phyloP scores from a whole-genome alignment of 2,329 filamentous ascomycete genomes.

The Claviceps maximensis region DNA sequence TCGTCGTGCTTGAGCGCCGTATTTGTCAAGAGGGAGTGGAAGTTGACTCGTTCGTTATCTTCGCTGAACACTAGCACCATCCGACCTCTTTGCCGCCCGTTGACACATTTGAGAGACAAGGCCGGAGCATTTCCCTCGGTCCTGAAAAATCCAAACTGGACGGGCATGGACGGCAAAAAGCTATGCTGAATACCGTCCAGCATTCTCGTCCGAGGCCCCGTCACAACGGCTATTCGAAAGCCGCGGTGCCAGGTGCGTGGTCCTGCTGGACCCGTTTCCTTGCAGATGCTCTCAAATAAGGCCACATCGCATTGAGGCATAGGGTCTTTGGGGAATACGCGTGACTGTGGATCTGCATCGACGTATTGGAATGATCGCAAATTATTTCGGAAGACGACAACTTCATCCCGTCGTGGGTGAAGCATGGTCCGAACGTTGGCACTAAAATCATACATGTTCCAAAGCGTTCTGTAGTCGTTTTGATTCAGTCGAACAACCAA shows the following conservation, averaged over 20 bases:
- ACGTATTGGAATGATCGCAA: conserved; percentile 70
- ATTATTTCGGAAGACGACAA: conserved; percentile 52
- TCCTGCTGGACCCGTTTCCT: conserved; percentile 59
- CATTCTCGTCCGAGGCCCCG: conserved; percentile 62
- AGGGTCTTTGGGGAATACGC: conserved; percentile 63
- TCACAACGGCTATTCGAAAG: conserved; percentile 66
- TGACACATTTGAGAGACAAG: conserved; percentile 57
- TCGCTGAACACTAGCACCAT: conserved; percentile 70
- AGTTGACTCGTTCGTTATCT: conserved; percentile 52
- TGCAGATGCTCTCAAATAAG: conserved; percentile 59
- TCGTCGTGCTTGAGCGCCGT: conserved; percentile 56
- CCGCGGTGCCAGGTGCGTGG: conserved; percentile 63
- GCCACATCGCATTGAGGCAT: conserved; percentile 58
- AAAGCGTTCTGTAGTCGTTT: conserved; percentile 65
- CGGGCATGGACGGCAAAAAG: conserved; percentile 49
- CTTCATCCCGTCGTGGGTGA: conserved; percentile 56
- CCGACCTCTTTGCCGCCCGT: conserved; percentile 50
- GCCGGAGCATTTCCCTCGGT: conserved; percentile 58
- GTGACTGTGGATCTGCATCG: conserved; percentile 55
- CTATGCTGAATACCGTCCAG: conserved; percentile 64
- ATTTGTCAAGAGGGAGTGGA: conserved; percentile 63
- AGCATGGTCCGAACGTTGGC: conserved; percentile 61
- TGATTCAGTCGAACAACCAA: conserved; percentile 59
- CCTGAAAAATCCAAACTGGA: conserved; percentile 67
- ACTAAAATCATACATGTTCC: conserved; percentile 77